Conservation (phyloP, 768 basidiomycete genomes). For the Naganishia antarctica region DNA sequence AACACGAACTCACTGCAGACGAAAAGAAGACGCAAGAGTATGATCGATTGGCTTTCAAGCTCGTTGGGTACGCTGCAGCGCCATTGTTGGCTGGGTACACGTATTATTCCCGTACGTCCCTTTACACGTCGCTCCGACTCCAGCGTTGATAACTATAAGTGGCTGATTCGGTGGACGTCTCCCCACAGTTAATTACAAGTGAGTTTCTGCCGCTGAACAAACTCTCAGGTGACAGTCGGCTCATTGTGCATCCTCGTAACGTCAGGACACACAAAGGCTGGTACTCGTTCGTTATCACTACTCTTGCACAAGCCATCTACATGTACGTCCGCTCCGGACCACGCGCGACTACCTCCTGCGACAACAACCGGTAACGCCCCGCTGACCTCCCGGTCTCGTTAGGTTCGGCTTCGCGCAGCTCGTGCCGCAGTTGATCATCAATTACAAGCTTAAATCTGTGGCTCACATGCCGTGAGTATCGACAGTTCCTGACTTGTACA, state of each 20-base stretch:
- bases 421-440: conserved; percentile 64
- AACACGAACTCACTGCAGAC: conserved; percentile 91
- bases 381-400: conserved; percentile 18
- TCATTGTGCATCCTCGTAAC: no score
- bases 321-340: conserved; percentile 25
- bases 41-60: conserved; percentile 88
- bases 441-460: conserved; percentile 92
- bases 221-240: no score
- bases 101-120: conserved; percentile 47
- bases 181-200: conserved; percentile 21
- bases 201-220: not conserved
- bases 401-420: conserved; percentile 95
- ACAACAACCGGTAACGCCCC: no score
- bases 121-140: conserved; percentile 5
- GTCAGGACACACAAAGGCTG: conserved; percentile 84
- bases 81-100: conserved; percentile 57
- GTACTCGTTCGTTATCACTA: conserved; percentile 94
- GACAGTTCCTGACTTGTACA: not conserved
- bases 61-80: conserved; percentile 83
- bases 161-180: not conserved
- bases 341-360: no score
- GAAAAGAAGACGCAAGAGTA: conserved; percentile 97
- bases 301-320: conserved; percentile 61
- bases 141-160: conserved; percentile 28
- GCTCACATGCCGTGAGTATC: conserved; percentile 74